Base-by-base conservation (phyloP, 164 flowering plant species). In the Tinospora cordifolia region DNA sequence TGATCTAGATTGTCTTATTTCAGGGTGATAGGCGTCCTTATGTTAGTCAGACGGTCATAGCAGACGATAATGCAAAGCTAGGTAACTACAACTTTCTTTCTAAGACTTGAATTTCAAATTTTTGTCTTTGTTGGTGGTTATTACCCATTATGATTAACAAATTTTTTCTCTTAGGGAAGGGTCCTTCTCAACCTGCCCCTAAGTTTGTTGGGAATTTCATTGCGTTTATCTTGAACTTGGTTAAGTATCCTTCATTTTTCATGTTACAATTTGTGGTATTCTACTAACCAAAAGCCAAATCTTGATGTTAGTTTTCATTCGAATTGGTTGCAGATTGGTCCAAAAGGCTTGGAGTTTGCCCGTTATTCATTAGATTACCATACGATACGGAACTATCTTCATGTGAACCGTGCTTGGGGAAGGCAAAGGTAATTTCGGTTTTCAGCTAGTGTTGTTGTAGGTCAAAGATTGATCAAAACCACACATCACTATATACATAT, bases 331-430 rank as follows among this genome's bases (percentile, higher is more conserved):
- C 81, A 94, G 98, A 75, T 94, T 87, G 98, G 98, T 25, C 97
- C 98, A 14, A 94, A 90, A 75, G 98, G 98, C 70, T 84, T 94
- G 41, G 98, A 94, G 77, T 94, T 94, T 72, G 98, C 97, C 13
- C 92, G 96, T 13, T 94, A 94, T 78, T 94, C 98, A 1, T 81
- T 94, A 26, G 97, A 93, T 72, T 94, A 94, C 82, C 98, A 94
- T 70, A 94, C 98, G 51, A 89, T 94, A 71, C 78, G 98, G 39
- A 94, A 94, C 76, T 89, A 90, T 79, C 78, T 94, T 62, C 75
- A 94, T 72, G 88, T 86, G 6, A 86, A 84, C 69, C 96, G 98
- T 41, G 65, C 68, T 0, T 91, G 98, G 98, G 97, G 97, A 74
- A 90, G 84, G 79, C 75, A 85, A 71, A 94, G 97, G 98, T 91